These are phyloP conservation scores for Kurtzmaniella natalensis DNA, from an alignment of 1,139 yeast species.

Conservation along the genomic window DNA sequence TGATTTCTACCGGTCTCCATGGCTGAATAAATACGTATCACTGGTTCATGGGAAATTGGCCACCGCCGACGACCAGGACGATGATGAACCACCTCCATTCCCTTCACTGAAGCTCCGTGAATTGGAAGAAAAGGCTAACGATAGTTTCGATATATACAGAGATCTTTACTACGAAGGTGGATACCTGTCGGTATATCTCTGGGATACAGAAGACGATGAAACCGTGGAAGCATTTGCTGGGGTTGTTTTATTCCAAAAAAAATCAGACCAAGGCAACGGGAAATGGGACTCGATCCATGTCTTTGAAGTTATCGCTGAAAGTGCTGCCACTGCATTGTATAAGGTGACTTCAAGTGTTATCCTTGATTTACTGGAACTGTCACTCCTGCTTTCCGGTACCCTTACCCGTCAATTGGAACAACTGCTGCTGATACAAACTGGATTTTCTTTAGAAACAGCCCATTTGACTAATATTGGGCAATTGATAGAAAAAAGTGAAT, in stretches of 20 bases:
- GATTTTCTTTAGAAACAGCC: conserved; percentile 44
- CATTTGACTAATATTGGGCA: conserved; percentile 86
- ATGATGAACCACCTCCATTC: conserved; percentile 59
- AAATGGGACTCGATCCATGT: conserved; percentile 94
- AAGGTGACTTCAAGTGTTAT: conserved; percentile 86
- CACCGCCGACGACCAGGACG: conserved; percentile 37
- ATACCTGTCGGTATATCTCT: conserved; percentile 81
- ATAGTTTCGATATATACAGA: conserved; percentile 87
- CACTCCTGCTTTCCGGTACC: conserved; percentile 69
- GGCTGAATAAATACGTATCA: conserved; percentile 81
- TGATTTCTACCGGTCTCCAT: conserved; percentile 88
- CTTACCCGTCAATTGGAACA: conserved; percentile 76
- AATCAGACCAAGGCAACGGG: conserved; percentile 48
- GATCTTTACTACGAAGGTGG: conserved; percentile 92
- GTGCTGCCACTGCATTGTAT: conserved; percentile 50
- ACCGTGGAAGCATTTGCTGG: conserved; percentile 71
- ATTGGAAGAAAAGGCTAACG: conserved; percentile 79
- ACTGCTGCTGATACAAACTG: conserved; percentile 35
- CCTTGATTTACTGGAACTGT: conserved; percentile 51
- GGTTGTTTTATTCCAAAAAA: conserved; percentile 79
- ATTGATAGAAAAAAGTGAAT: conserved; percentile 83
- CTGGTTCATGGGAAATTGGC: conserved; percentile 18
- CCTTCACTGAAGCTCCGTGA: conserved; percentile 68
- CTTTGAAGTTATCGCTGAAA: conserved; percentile 61
- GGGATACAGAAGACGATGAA: conserved; percentile 66